Conservation (phyloP, 768 basidiomycete species). For the button mushroom (Agaricus bisporus) region DNA sequence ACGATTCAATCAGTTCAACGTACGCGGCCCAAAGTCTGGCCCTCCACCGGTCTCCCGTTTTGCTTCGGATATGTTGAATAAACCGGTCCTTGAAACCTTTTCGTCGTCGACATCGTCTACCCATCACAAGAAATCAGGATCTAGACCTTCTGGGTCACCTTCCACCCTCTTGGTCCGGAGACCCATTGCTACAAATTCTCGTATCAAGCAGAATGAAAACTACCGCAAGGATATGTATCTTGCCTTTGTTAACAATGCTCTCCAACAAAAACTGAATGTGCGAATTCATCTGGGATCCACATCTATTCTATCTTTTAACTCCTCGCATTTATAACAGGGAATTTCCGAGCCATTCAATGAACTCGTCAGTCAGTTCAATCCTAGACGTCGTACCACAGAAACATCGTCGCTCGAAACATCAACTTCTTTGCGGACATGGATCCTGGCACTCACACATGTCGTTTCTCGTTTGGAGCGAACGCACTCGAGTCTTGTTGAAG, state of each 20-base stretch:
- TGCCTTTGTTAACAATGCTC: slow-evolving; percentile 74
- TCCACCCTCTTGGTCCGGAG: slow-evolving; percentile 30
- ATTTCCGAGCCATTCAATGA: slow-evolving; percentile 76
- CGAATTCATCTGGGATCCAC: slow-evolving; percentile 18
- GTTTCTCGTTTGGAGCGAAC: slow-evolving; percentile 83
- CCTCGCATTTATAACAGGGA: slow-evolving; percentile 42
- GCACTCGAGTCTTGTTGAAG: slow-evolving; percentile 78
- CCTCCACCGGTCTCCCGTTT: slow-evolving; percentile 35
- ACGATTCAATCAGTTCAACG: slow-evolving; percentile 67
- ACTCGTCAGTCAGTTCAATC: slow-evolving; percentile 81
- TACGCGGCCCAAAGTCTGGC: slow-evolving; percentile 62
- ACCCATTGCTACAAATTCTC: slow-evolving; percentile 74
- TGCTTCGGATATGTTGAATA: slow-evolving; percentile 35
- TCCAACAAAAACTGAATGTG: slow-evolving; percentile 69
- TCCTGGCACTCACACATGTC: slow-evolving; percentile 84
- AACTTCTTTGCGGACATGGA: slow-evolving; percentile 61
- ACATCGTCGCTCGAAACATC: slow-evolving; percentile 22
- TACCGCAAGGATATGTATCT: slow-evolving; percentile 80
- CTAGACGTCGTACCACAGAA: slow-evolving; percentile 21
- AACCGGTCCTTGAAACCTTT: slow-evolving; percentile 14
- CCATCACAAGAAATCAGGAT: slow-evolving; percentile 21
- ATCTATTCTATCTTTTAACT: neutral
- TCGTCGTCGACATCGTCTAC: slow-evolving; percentile 32
- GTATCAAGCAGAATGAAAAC: slow-evolving; percentile 71
- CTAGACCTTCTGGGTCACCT: slow-evolving; percentile 21